Conservation (phyloP, 805 yeast species). For the Saitoella complicata region DNA sequence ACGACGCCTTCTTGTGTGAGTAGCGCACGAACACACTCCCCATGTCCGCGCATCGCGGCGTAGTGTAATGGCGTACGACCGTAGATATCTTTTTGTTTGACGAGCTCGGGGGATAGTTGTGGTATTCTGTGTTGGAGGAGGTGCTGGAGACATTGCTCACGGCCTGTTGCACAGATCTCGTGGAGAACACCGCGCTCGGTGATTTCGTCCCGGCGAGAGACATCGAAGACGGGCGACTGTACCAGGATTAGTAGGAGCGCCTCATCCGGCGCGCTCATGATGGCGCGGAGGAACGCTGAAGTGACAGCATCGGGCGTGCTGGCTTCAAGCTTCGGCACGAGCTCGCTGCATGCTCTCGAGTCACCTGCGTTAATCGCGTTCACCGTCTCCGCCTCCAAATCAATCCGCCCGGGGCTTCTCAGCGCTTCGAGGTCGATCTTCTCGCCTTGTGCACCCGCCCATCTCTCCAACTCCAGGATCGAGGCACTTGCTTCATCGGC, state of each 20-base stretch:
- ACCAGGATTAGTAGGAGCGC: conserved; percentile 35
- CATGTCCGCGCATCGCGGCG: conserved; percentile 43
- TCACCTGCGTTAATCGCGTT: too few relatives aligned
- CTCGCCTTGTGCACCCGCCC: conserved; percentile 33
- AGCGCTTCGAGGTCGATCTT: too few relatives aligned
- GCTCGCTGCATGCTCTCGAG: too few relatives aligned
- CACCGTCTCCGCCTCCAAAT: background rate
- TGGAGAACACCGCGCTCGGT: conserved; percentile 64
- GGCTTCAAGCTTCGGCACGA: too few relatives aligned
- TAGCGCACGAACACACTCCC: conserved; percentile 14
- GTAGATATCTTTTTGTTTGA: conserved; percentile 19
- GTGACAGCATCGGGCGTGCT: conserved; percentile 34
- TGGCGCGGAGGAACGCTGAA: conserved; percentile 53
- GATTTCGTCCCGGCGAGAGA: conserved; percentile 51
- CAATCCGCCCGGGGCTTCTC: too few relatives aligned
- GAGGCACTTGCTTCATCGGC: conserved; percentile 43
- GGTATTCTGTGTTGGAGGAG: conserved; percentile 12
- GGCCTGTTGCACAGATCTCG: conserved; percentile 30
- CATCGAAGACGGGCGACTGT: conserved; percentile 37
- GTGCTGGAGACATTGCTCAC: conserved; percentile 19
- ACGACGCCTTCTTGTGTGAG: conserved; percentile 7
- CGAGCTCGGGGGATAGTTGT: background rate
- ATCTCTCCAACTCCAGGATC: conserved; percentile 59
- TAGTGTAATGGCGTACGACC: conserved; percentile 80
- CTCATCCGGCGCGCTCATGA: conserved; percentile 51